Conservation (phyloP, 768 basidiomycete genomes). For the Mycena leptocephala region DNA sequence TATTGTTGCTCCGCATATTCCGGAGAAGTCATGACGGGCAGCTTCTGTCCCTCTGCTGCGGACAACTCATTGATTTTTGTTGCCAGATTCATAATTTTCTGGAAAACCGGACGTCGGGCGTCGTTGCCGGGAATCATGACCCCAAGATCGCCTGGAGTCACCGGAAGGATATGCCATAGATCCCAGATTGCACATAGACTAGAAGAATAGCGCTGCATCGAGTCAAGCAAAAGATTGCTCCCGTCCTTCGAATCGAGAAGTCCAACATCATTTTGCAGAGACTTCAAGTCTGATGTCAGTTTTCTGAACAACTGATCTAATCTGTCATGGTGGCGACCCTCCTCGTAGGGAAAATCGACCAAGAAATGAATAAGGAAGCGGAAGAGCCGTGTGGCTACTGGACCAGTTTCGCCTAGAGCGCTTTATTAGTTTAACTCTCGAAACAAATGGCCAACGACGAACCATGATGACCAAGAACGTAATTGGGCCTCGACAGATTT, state of each 20-base stretch:
- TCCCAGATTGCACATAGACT: constrained; percentile 15
- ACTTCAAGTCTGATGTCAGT: neutral
- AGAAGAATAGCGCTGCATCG: neutral
- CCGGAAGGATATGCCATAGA: neutral
- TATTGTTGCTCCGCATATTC: constrained; percentile 16
- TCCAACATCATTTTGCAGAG: neutral
- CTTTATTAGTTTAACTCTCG: neutral
- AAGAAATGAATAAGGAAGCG: constrained; percentile 21
- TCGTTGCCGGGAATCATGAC: constrained; percentile 12
- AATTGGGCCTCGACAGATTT: neutral
- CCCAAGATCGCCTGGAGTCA: constrained; percentile 1
- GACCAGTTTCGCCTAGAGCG: neutral
- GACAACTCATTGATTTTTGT: neutral
- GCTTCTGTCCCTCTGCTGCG: neutral
- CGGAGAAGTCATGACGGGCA: neutral
- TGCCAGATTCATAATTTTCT: neutral
- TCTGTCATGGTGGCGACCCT: constrained; percentile 4
- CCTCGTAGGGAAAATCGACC: constrained; percentile 11
- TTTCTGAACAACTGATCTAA: neutral
- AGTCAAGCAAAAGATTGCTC: constrained; percentile 5
- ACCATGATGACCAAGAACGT: neutral
- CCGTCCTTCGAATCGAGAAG: neutral
- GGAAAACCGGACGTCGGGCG: neutral
- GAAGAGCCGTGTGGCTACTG: constrained; percentile 1
- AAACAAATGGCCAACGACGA: neutral